A percentile compares a stretch with the other conserved stretches of the same genome.
These are phyloP conservation scores for Candida berthetii DNA, from an alignment of 805 yeast genomes.

Conservation along the genomic window DNA sequence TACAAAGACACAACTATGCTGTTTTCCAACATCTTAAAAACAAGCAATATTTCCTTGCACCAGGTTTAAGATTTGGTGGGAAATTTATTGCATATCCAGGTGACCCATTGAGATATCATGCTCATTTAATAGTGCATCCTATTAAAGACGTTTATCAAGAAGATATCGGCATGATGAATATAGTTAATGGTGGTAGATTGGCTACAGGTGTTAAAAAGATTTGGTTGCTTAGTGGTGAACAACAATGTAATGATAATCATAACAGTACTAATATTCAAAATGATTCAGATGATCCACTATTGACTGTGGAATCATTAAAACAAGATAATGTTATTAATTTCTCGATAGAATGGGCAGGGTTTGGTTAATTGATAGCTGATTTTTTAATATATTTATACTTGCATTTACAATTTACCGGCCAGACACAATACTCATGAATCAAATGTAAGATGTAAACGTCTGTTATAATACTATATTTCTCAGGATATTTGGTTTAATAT, in stretches of 20 bases:
- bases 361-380: constrained; percentile 44
- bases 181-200: constrained; percentile 82
- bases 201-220: constrained; percentile 91
- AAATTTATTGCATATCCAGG: constrained; percentile 89
- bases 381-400: too few species aligned
- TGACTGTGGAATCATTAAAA: constrained; percentile 1
- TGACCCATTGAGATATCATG: constrained; percentile 86
- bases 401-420: too few species aligned
- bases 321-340: constrained; percentile 37
- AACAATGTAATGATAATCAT: constrained; percentile 4
- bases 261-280: constrained; percentile 4
- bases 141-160: constrained; percentile 37
- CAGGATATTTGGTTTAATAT: too few species aligned
- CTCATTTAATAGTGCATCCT: constrained; percentile 69
- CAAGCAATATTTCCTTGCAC: constrained; percentile 53
- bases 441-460: too few species aligned
- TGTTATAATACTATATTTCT: too few species aligned
- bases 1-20: constrained; percentile 3
- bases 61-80: constrained; percentile 92
- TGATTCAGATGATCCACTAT: constrained; percentile 6
- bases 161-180: constrained; percentile 46
- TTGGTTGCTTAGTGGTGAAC: constrained; percentile 52
- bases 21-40: constrained; percentile 12
- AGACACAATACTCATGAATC: too few species aligned
- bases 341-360: constrained; percentile 95